phyloP scores from a whole-genome alignment of 2,329 filamentous ascomycete genomes.

The Xylaria sp. region DNA sequence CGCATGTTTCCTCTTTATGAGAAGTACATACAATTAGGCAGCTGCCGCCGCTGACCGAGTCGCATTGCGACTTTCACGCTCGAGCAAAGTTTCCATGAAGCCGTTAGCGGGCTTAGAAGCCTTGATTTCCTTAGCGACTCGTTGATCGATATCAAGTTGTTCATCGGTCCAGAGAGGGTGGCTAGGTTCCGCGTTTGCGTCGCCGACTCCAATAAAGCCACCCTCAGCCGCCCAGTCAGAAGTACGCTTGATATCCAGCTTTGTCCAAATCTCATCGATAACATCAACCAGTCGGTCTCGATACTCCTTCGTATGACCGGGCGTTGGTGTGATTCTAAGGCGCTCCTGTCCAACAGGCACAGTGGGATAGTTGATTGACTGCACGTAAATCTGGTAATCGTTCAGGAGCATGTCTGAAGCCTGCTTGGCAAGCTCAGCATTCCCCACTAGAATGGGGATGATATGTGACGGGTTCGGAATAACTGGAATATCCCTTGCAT shows the following conservation, averaged over 20 bases:
- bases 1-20: constrained; percentile 28
- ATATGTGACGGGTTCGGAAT: constrained; percentile 99
- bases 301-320: constrained; percentile 86
- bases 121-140: constrained; percentile 71
- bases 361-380: constrained; percentile 99
- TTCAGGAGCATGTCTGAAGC: constrained; percentile 92
- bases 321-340: constrained; percentile 94
- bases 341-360: constrained; percentile 98
- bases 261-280: constrained; percentile 86
- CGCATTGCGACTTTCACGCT: constrained; percentile 58
- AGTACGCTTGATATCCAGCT: constrained; percentile 91
- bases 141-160: constrained; percentile 79
- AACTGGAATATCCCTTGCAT: constrained; percentile 86
- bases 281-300: constrained; percentile 87
- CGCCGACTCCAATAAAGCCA: constrained; percentile 94
- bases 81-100: constrained; percentile 69
- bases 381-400: constrained; percentile 94
- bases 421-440: constrained; percentile 90
- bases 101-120: constrained; percentile 54
- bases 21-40: constrained; percentile 45
- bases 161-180: constrained; percentile 90
- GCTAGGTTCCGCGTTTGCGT: constrained; percentile 68
- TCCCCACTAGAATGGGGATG: constrained; percentile 91
- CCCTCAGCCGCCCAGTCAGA: constrained; percentile 91
- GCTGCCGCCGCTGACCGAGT: constrained; percentile 49